Evolutionary conservation across 1,139 yeast species (phyloP), one percentile per base, ranked within the genome.

Genomic region (Scheffersomyces insectosa): DNA sequence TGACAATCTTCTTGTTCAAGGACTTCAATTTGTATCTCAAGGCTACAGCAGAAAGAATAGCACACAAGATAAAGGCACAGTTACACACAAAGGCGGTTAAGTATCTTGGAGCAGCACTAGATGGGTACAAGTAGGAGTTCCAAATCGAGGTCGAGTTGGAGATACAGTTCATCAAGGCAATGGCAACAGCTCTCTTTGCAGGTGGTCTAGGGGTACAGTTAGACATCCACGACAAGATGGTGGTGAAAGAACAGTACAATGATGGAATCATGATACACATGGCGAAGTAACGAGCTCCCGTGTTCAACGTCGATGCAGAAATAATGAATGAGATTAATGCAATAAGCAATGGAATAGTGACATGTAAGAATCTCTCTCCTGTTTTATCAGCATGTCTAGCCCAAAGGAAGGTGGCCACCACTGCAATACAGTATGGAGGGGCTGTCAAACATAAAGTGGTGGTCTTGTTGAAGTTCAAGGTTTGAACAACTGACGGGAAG

Each of bases 191-290:
- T 60, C 82, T 66, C 55, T 77, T 77, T 43, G 76, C 62, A 15
- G 81, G 81, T 13, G 82, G 82, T 54, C 82, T 66, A 34, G 82
- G 75, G 48, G 44, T 40, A 51, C 73, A 72, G 52, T 77, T 76
- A 8, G 83, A 72, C 68, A 78, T 71, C 83, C 85, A 80, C 2
- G 85, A 70, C 41, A 79, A 66, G 40, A 77, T 75, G 4, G 76
- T 72, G 13, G 81, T 78, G 57, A 78, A 80, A 0, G 83, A 72
- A 55, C 82, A 77, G 56, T 80, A 80, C 42, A 80, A 60, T 1
- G 80, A 72, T 32, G 83, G 83, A 45, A 80, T 76, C 82, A 80
- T 78, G 43, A 80, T 64, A 59, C 82, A 77, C 84, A 80, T 80
- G 36, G 84, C 77, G 48, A 79, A 78, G 51, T 80, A 80, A 46